These are phyloP conservation scores for Coemansia sp. DNA, from an alignment of 192 early-diverging fungal genomes.

Conservation along the genomic window DNA sequence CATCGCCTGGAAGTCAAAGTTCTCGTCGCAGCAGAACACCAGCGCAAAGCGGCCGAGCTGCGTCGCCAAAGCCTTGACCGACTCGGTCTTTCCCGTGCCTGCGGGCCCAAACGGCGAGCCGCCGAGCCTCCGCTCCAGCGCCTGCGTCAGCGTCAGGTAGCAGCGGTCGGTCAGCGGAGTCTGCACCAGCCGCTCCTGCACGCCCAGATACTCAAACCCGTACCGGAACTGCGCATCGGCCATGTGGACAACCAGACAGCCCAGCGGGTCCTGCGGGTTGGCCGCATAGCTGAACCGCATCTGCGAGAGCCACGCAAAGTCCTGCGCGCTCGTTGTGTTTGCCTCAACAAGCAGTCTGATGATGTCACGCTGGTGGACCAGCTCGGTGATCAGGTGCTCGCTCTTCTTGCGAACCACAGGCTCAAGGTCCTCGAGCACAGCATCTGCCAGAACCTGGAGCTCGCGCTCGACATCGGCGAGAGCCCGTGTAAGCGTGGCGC, in stretches of 20 bases:
- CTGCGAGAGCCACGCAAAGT: conserved; percentile 96
- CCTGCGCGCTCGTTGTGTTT: conserved; percentile 59
- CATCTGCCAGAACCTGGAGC: conserved; percentile 85
- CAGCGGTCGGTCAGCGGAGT: conserved; percentile 99
- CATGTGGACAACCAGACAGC: conserved; percentile 80
- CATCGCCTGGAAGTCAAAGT: conserved; percentile 99
- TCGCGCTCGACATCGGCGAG: conserved; percentile 66
- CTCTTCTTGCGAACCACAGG: conserved; percentile 88
- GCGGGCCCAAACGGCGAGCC: conserved; percentile 98
- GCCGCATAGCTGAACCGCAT: conserved; percentile 90
- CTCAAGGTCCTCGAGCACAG: conserved; percentile 85
- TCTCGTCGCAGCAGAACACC: conserved; percentile 99
- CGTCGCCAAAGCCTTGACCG: conserved; percentile 94
- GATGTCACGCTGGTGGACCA: conserved; percentile 97
- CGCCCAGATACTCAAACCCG: conserved; percentile 97
- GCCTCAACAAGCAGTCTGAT: conserved; percentile 65
- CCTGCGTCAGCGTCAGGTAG: conserved; percentile 98
- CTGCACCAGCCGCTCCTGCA: conserved; percentile 95
- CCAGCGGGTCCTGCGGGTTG: conserved; percentile 62
- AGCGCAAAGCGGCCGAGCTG: conserved; percentile 96
- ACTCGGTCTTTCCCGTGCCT: conserved; percentile 99
- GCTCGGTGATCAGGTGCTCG: conserved; percentile 97
- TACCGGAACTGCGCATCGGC: conserved; percentile 93
- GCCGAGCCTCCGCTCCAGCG: conserved; percentile 87
- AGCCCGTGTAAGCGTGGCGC: conserved; percentile 54